Evolutionary conservation across 2,329 filamentous ascomycete species (phyloP), one percentile per base, ranked within the genome.

Genomic region (Myotisia sp.): DNA sequence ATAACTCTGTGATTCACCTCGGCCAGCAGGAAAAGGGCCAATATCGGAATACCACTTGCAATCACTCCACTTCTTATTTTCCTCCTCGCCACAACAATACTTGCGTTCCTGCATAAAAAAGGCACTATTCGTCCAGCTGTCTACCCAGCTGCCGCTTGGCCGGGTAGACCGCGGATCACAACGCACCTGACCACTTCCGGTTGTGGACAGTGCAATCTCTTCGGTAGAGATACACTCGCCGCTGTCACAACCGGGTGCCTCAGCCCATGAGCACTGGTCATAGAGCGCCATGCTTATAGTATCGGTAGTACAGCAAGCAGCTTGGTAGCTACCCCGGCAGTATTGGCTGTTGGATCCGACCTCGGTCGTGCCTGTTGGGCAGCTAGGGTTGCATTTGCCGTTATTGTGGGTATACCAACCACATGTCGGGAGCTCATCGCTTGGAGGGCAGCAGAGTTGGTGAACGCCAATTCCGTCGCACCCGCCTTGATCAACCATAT

Each of bases 401-500:
- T 24, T 24, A 12, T 8, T 24, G 12, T 24, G 22, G 8, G 8
- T 2, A 12, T 24, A 24, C 2, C 3, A 24, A 9, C 22, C 22
- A 12, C 22, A 24, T 24, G 8, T 24, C 22, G 12, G 8, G 8
- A 12, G 8, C 8, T 3, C 22, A 9, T 2, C 8, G 3, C 12
- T 3, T 9, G 8, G 2, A 2, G 22, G 22, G 22, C 22, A 24
- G 3, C 22, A 24, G 2, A 24, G 12, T 9, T 12, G 12, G 12
- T 9, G 8, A 24, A 2, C 2, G 22, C 12, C 22, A 24, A 1
- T 14, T 6, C 12, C 13, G 7, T 5, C 4, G 18, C 31, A 34
- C 8, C 10, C 31, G n/a, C n/a, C 26, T 26, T 34, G 20, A 16
- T 33, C 31, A 10, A 33, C 18, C 31, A 33, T 33, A 18, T 24